Evolutionary conservation across 257 asterid genomes (phyloP), one percentile per base, ranked within the genome.

Genomic region (Lantana camara): DNA sequence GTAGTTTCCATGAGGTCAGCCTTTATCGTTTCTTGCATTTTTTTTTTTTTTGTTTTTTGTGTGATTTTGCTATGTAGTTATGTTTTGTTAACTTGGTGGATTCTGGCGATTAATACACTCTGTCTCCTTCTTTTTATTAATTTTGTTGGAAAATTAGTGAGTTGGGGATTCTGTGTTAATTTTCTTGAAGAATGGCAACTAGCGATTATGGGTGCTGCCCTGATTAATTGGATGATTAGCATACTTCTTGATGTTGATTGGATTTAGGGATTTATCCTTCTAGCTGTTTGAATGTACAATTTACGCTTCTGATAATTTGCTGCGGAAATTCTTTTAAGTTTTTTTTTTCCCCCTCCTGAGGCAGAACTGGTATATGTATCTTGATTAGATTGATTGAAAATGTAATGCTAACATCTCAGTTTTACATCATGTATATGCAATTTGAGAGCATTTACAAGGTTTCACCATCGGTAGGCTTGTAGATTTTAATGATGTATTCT

Each of bases 1-100:
- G 61, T 67, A 80, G 74, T 82, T 94, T 94, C 78, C 89, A 75
- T 59, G 96, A 94, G 98, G 99, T 90, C 49, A 57, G 57, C 45
- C 34, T 49, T 7, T 22, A 0, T 16, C 14, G 12, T 27, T 20
- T 4, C 41, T 9, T 30, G 29, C 13, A 0, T 41, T 24, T 48
- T 2, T 64, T 4, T 42, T 24, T 52, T 2, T 61, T 4, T 51
- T 30, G n/a, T 4, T 11, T 24, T 24, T 17, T 32, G 22, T 16
- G n/a, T 67, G 55, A 48, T 29, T 38, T 50, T 50, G 38, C 20
- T 53, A 5, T 32, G 20, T 63, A 27, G 6, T 19, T 45, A 40
- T 44, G 56, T 53, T 22, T 52, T 10, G 9, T 58, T 46, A 47
- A 45, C 41, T 48, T 67, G 48, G 7, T 51, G 52, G 37, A 42